Evolutionary conservation across 768 basidiomycete genomes (phyloP), one percentile per base, ranked within the genome.

Genomic region (Panellus pusillus): DNA sequence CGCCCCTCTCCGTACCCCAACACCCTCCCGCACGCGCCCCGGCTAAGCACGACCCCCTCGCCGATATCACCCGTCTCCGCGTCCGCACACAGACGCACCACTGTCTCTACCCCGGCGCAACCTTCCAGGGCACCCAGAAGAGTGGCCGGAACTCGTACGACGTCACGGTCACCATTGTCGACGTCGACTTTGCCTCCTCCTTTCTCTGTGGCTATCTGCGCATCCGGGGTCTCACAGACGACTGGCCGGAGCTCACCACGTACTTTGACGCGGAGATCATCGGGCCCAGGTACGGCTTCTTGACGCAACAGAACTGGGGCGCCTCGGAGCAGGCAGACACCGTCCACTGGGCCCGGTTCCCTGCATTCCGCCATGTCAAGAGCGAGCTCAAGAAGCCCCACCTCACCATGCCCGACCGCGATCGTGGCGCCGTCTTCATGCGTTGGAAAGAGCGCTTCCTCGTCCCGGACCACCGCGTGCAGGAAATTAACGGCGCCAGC

Each of bases 211-310:
- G 96, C 18, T 96, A 95, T 68, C 85, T 98, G 37, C 86, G 89
- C 54, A 98, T 98, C 67, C 87, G 88, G 15, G 92, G 93, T 27
- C 74, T 98, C 46, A 98, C 95, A 37, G 86, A 95, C 61, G 90
- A 96, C 64, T 94, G 92, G 82, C 95, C 95, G 14, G 91, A 95
- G 68, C 80, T 98, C 38, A 97, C 94, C 6, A 98, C 95, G 2
- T 97, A 93, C 66, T 98, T 98, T 70, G 92, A 94, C 65, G 95
- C 94, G 44, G 93, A 98, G 69, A 93, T 98, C 58, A 95, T 98
- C 60, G 94, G 94, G 15, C 84, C 79, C 55, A 83, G 90, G 18
- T 86, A 93, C 67, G 96, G 95, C 9, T 98, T 98, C 69, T 69
- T 93, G 63, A 98, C 96, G 5, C 79, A 35, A 35, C 32, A 84